Conservation (phyloP, 495 filamentous ascomycete genomes). For the Massariosphaeria phaeospora region DNA sequence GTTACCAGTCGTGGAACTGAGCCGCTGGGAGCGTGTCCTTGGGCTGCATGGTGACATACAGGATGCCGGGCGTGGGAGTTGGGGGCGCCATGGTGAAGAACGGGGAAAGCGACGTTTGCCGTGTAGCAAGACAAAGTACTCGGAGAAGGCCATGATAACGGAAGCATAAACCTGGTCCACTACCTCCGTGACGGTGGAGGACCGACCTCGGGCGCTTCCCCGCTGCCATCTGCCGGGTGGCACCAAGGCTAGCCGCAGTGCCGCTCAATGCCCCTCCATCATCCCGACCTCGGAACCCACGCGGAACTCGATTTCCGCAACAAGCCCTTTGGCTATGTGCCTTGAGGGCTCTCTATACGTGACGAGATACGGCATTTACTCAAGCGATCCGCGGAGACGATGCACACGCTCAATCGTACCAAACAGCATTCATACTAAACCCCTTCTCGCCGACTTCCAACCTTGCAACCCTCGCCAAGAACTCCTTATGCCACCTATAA, state of each 20-base stretch:
- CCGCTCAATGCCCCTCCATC: neutral
- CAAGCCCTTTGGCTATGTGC: too few relatives aligned
- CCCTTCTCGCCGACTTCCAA: slow-evolving; percentile 72
- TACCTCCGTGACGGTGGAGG: too few relatives aligned
- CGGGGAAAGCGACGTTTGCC: too few relatives aligned
- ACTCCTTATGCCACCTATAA: slow-evolving; percentile 76
- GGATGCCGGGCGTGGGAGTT: slow-evolving; percentile 52
- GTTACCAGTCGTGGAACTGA: slow-evolving; percentile 84
- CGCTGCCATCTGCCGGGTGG: slow-evolving; percentile 28
- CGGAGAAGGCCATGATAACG: too few relatives aligned
- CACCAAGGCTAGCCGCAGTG: neutral
- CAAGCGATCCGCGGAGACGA: neutral
- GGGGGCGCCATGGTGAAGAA: neutral
- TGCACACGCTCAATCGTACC: slow-evolving; percentile 60
- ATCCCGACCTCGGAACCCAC: slow-evolving; percentile 23
- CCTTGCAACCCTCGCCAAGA: slow-evolving; percentile 66
- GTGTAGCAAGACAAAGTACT: too few relatives aligned
- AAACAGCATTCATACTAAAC: slow-evolving; percentile 87
- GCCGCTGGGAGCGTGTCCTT: slow-evolving; percentile 54
- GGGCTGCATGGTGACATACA: slow-evolving; percentile 78
- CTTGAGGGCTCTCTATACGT: too few relatives aligned
- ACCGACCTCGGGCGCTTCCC: neutral
- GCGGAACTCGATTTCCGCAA: neutral
- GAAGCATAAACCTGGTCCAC: too few relatives aligned
- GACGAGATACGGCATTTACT: neutral